Base-by-base conservation (phyloP, 2,329 filamentous ascomycete species). In the Fonsecaea pedrosoi region DNA sequence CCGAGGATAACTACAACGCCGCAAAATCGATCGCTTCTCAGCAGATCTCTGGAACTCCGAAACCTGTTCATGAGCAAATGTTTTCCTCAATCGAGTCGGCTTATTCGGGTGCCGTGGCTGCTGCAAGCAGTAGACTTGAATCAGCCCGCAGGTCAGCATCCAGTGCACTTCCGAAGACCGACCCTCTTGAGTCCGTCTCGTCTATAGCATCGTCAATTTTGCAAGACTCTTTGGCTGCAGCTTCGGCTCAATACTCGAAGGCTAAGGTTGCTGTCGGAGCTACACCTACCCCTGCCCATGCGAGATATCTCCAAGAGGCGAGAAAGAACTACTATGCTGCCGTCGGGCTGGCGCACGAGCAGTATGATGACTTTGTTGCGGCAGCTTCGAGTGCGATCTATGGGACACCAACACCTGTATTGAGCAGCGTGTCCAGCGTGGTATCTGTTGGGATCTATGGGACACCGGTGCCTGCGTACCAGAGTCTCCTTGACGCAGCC, bases 251-350 rank as follows among this genome's bases (percentile, higher is more conserved):
- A 73, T 91, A 91, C 71, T 84, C 88, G 58, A 86, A 82, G 61
- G 88, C 88, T n/a, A 88, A 89, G 77, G 83, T 87, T 62, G 89
- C 87, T 34, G 81, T 90, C 48, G 86, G 89, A 21, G 83, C 87
- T 13, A 85, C 89, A 48, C 85, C 89, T 1, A 88, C 89, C 1
- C 80, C 81, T 34, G 81, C 83, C 76, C 70, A 87, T 78, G 70
- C 87, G 73, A 77, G 82, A 75, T 77, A 84, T 77, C 67, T 89
- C 80, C 77, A 89, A 79, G 82, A 85, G 83, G 79, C 86, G 81
- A 75, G 87, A 82, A 75, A 89, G 83, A 81, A 90, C 65, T 94
- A 94, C 77, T 94, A 92, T 72, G 90, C 92, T 70, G 91, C 89
- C 10, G 78, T 95, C 30, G 92, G 92, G 34, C 78, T 92, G 54